These are phyloP conservation scores for Alternaria brassicicola DNA, from an alignment of 2,329 filamentous ascomycete genomes.

Conservation along the genomic window DNA sequence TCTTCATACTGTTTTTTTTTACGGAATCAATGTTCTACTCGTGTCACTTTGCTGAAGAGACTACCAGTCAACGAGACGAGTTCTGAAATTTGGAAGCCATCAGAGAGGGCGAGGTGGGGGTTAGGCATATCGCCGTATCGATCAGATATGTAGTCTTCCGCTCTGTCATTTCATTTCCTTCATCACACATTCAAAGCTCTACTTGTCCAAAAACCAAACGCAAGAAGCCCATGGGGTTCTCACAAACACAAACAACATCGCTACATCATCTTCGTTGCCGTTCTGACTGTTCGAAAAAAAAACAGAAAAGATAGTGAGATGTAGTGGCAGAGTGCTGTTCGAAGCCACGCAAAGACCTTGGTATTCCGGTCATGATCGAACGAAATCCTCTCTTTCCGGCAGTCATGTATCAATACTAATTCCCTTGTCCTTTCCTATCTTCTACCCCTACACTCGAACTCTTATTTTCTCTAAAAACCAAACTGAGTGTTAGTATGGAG, in stretches of 20 bases:
- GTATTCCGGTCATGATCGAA: rapidly evolving
- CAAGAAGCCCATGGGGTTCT: not conserved
- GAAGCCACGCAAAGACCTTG: rapidly evolving
- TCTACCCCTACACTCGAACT: too few relatives aligned
- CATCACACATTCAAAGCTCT: not conserved
- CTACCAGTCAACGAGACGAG: too few relatives aligned
- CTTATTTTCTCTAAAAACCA: too few relatives aligned
- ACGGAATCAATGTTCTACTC: not conserved
- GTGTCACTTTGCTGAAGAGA: rapidly evolving
- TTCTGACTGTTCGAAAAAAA: not conserved
- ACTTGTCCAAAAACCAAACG: not conserved
- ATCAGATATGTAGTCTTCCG: not conserved
- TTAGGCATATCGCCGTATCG: not conserved
- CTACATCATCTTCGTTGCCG: not conserved
- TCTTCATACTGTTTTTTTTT: not conserved
- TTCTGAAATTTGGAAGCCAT: not conserved
- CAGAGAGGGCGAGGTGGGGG: not conserved
- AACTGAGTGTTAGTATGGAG: too few relatives aligned
- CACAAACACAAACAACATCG: not conserved
- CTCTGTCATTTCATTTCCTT: not conserved
- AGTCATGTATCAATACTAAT: not conserved
- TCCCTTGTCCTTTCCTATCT: too few relatives aligned
- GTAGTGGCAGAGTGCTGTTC: not conserved
- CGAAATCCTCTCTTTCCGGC: not conserved
- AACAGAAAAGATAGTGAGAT: not conserved